Conservation (phyloP, 306 rosid species). For the Abrus pulchellus region DNA sequence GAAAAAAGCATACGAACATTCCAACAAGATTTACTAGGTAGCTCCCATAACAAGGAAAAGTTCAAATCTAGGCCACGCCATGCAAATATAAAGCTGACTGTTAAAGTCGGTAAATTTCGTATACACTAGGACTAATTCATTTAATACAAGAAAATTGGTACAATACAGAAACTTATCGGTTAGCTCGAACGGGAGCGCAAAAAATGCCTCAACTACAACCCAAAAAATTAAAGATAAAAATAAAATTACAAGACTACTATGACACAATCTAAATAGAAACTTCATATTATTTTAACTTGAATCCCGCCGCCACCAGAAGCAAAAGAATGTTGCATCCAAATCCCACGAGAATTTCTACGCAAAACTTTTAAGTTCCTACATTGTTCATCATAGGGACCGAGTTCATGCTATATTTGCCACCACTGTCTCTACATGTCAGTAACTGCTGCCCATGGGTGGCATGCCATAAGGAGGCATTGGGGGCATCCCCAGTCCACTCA, state of each 20-base stretch:
- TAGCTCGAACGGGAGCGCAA: conserved; percentile 65
- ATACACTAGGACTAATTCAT: conserved; percentile 49
- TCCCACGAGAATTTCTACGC: conserved; percentile 48
- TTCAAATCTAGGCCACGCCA: conserved; percentile 33
- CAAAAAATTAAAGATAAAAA: conserved; percentile 24
- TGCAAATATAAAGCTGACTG: conserved; percentile 41
- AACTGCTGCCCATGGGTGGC: conserved; percentile 98
- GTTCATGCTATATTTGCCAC: conserved; percentile 38
- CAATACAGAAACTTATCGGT: conserved; percentile 61
- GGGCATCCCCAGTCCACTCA: conserved; percentile 98
- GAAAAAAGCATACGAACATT: not conserved
- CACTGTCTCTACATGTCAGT: conserved; percentile 51
- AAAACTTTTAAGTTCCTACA: conserved; percentile 51
- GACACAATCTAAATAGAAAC: conserved; percentile 53
- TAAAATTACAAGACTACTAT: conserved; percentile 63
- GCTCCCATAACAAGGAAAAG: conserved; percentile 30
- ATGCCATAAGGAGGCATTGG: conserved; percentile 98
- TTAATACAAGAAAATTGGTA: conserved; percentile 57
- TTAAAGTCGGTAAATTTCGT: conserved; percentile 53
- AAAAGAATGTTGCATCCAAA: conserved; percentile 57
- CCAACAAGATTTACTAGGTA: conserved; percentile 9
- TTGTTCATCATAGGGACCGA: conserved; percentile 49
- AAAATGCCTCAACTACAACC: conserved; percentile 72
- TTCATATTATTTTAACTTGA: conserved; percentile 57
- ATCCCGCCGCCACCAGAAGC: conserved; percentile 52